Conservation (phyloP, 2,329 filamentous ascomycete genomes). For the Botryotinia globosa region DNA sequence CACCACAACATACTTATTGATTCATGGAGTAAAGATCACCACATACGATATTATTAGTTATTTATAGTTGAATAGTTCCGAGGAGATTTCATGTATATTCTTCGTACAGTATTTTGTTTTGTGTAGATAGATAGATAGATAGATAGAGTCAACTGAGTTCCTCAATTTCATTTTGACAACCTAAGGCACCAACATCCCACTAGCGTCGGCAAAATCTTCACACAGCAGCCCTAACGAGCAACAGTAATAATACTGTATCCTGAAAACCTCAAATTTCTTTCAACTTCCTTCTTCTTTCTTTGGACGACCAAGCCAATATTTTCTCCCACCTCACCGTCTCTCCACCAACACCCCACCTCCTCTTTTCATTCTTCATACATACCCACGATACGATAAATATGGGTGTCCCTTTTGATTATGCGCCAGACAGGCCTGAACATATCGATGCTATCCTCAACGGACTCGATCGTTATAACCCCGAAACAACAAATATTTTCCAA, state of each 20-base stretch:
- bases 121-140: background rate
- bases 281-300: constrained; percentile 14
- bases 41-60: constrained; percentile 7
- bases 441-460: constrained; percentile 94
- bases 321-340: constrained; percentile 13
- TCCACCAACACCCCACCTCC: constrained; percentile 5
- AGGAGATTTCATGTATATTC: background rate
- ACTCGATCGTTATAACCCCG: constrained; percentile 97
- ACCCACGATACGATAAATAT: constrained; percentile 25
- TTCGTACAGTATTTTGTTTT: background rate
- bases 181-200: constrained; percentile 5
- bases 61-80: constrained; percentile 13
- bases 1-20: background rate
- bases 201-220: constrained; percentile 21
- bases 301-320: constrained; percentile 16
- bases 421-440: constrained; percentile 85
- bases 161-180: background rate
- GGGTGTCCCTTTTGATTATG: constrained; percentile 68
- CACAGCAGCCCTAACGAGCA: constrained; percentile 21
- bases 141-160: background rate
- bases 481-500: constrained; percentile 91
- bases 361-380: background rate
- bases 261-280: constrained; percentile 20
- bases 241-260: background rate
- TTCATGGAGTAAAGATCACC: background rate